Base-by-base conservation (phyloP, 371 early-diverging fungal species). In the Syncephalastrum contaminatum region DNA sequence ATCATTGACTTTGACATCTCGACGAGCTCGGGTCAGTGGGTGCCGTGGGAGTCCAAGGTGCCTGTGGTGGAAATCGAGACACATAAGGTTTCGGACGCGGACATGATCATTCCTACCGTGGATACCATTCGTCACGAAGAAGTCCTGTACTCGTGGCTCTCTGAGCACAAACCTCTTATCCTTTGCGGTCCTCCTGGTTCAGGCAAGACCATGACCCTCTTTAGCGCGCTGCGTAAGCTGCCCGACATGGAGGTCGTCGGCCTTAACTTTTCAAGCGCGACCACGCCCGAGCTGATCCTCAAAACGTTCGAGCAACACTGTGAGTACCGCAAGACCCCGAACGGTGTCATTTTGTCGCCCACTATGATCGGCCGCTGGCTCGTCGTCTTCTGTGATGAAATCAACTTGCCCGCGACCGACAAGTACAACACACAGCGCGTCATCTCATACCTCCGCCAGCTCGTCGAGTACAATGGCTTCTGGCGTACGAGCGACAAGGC, bases 111-210 rank as follows among this genome's bases (percentile, higher is more conserved):
- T 55, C 99, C 99, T 13, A 99, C 99, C 2, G 83, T 96, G 2
- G 99, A 99, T 62, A 99, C 99, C 15, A 84, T 98, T 39, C 89
- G 99, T 39, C 97, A 97, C 65, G 99, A 99, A 77, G 92, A 93
- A 64, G 89, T 98, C 0, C 69, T 99, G 42, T 92, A 94, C 65
- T 91, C 94, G 14, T 96, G 95, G 95, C 79, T 99, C 47, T 87
- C 93, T 1, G 98, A 96, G 64, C 97, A 94, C 70, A 91, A 89
- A 64, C 97, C 98, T 13, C 69, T 98, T 43, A 84, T 99, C 45
- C 82, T 99, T 18, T 98, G 99, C 71, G 99, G 99, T 58, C 99
- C 99, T 53, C 99, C 99, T 16, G 99, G 99, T 54, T 95, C 95
- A 13, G 99, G 99, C 72, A 98, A 99, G 80, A 98, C 98, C 27